Evolutionary conservation across 2,329 filamentous ascomycete genomes (phyloP).

Genomic region (Botryosphaeria dothidea): DNA sequence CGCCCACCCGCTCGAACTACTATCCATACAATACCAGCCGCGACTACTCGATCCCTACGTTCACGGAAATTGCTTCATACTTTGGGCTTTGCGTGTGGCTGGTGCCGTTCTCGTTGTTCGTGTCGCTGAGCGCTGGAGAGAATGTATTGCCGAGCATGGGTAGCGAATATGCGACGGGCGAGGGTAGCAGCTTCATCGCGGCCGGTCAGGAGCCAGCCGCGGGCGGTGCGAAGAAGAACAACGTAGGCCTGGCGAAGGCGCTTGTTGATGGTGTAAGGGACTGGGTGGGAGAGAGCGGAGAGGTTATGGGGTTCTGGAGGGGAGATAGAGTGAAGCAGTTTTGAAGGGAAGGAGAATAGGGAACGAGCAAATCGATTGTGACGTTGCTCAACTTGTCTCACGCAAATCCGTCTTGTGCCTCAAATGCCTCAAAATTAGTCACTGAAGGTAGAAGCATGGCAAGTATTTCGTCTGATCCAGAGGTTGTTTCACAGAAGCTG

Average conservation of each 20-base stretch:
- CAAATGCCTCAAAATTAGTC: too few species aligned
- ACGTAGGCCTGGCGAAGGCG: constrained; percentile 56
- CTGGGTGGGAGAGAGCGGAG: constrained; percentile 63
- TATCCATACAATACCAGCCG: constrained; percentile 62
- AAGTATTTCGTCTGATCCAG: too few species aligned
- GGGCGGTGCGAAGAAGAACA: constrained; percentile 55
- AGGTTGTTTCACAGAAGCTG: too few species aligned
- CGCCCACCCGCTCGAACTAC: constrained; percentile 49
- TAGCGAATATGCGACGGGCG: constrained; percentile 67
- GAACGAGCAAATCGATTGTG: not conserved
- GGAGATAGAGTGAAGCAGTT: constrained; percentile 56
- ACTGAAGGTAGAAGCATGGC: too few species aligned
- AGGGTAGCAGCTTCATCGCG: constrained; percentile 50
- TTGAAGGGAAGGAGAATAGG: constrained; percentile 28
- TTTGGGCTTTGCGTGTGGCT: constrained; percentile 97
- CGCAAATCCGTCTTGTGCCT: too few species aligned
- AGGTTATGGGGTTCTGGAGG: constrained; percentile 63
- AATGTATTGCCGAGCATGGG: constrained; percentile 94
- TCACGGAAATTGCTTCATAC: constrained; percentile 93
- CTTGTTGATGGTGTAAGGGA: constrained; percentile 64
- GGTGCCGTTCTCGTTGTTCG: constrained; percentile 91
- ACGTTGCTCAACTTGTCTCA: not conserved
- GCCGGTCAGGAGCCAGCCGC: constrained; percentile 44
- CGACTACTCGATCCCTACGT: constrained; percentile 69
- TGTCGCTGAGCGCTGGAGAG: constrained; percentile 89